A percentile compares a stretch with the other conserved stretches of the same genome.
These are phyloP conservation scores for Colletotrichum magnum DNA, from an alignment of 2,329 filamentous ascomycete species.

Conservation along the genomic window DNA sequence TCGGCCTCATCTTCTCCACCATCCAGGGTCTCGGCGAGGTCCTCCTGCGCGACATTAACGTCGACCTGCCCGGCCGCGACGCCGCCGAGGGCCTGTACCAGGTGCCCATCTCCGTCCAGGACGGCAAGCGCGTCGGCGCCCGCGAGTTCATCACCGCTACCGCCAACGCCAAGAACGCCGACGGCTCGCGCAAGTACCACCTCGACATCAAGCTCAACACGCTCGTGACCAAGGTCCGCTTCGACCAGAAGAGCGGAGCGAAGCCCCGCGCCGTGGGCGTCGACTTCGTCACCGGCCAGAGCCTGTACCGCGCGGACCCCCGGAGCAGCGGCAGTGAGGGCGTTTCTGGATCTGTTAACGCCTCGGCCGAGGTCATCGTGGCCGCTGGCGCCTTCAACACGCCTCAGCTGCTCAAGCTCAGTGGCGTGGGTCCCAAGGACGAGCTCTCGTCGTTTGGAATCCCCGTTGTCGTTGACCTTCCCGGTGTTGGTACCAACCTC, in stretches of 20 bases:
- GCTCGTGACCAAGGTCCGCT: slow-evolving; percentile 57
- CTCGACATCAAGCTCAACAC: slow-evolving; percentile 52
- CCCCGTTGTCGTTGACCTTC: slow-evolving; percentile 67
- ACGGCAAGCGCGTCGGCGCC: slow-evolving; percentile 60
- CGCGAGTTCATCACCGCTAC: slow-evolving; percentile 66
- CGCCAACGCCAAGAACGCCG: slow-evolving; percentile 59
- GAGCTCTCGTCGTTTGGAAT: slow-evolving; percentile 62
- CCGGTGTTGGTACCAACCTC: slow-evolving; percentile 73
- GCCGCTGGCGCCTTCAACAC: slow-evolving; percentile 63
- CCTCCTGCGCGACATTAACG: slow-evolving; percentile 48
- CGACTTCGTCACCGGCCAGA: slow-evolving; percentile 57
- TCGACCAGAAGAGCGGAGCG: slow-evolving; percentile 51
- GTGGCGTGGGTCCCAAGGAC: slow-evolving; percentile 58
- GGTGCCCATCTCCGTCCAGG: slow-evolving; percentile 63
- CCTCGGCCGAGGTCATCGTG: slow-evolving; percentile 61
- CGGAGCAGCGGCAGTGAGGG: slow-evolving; percentile 48
- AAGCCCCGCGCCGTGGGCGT: slow-evolving; percentile 57
- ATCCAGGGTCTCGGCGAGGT: slow-evolving; percentile 47
- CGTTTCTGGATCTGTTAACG: slow-evolving; percentile 47
- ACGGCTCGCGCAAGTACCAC: slow-evolving; percentile 61
- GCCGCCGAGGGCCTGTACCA: slow-evolving; percentile 58
- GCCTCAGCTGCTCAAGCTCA: slow-evolving; percentile 62
- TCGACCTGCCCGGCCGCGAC: slow-evolving; percentile 43
- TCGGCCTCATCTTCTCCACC: slow-evolving; percentile 43
- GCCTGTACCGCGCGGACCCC: slow-evolving; percentile 59